phyloP scores from a whole-genome alignment of 2,329 filamentous ascomycete genomes.

The Albifimbria verrucaria region DNA sequence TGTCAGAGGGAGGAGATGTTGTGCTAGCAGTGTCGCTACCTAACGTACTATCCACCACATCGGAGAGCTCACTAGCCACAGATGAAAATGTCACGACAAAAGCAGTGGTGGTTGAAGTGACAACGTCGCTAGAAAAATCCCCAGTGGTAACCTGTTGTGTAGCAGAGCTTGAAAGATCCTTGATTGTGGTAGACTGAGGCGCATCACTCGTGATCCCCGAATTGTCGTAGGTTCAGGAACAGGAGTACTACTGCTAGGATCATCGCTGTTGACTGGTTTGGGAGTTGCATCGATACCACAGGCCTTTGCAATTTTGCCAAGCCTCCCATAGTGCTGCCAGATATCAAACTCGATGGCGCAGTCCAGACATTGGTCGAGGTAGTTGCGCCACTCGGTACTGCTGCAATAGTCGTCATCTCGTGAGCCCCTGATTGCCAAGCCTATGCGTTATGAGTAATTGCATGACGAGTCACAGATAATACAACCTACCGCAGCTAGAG shows the following conservation, averaged over 20 bases:
- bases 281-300: constrained; percentile 28
- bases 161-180: neutral
- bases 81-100: constrained; percentile 5
- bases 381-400: constrained; percentile 33
- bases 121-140: neutral
- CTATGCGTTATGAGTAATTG: constrained; percentile 9
- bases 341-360: constrained; percentile 40
- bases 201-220: constrained; percentile 11
- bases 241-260: constrained; percentile 8
- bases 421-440: constrained; percentile 25
- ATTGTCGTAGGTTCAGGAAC: constrained; percentile 5
- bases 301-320: constrained; percentile 31
- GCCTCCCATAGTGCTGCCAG: constrained; percentile 40
- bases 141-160: neutral
- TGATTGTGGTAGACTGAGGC: constrained; percentile 9
- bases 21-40: neutral
- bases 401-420: constrained; percentile 25
- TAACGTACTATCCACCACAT: neutral
- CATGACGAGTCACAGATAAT: no score
- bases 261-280: constrained; percentile 9
- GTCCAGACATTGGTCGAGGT: constrained; percentile 41
- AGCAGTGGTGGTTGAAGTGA: constrained; percentile 3
- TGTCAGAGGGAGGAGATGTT: neutral
- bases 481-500: constrained; percentile 43
- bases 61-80: neutral